Percentiles rank a stretch among this genome's conserved stretches.
phyloP scores from a whole-genome alignment of 106 monocot species.

The Allium fistulosum region DNA sequence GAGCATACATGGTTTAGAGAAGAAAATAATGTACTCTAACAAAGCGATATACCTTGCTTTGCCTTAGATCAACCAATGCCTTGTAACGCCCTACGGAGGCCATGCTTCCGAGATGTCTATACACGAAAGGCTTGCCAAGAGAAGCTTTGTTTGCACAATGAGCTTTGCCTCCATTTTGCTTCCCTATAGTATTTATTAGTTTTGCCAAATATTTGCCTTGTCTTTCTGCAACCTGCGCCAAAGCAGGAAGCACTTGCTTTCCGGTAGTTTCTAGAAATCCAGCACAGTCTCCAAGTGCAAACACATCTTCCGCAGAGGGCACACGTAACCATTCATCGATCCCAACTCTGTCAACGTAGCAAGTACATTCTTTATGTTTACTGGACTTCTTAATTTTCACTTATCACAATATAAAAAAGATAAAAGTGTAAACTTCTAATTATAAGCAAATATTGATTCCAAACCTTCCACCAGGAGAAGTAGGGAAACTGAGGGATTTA shows the following conservation, averaged over 20 bases:
- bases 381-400: no score
- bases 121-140: constrained; percentile 53
- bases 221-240: constrained; percentile 65
- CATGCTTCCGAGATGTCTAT: constrained; percentile 62
- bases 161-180: constrained; percentile 45
- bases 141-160: constrained; percentile 12
- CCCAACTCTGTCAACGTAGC: constrained; percentile 28
- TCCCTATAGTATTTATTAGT: constrained; percentile 24
- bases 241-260: constrained; percentile 42
- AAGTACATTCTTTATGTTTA: no score
- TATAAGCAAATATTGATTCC: not conserved
- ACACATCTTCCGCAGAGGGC: constrained; percentile 44
- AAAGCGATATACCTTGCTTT: constrained; percentile 34
- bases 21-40: no score
- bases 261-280: constrained; percentile 49
- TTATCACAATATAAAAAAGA: not conserved
- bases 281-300: constrained; percentile 56
- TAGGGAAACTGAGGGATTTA: constrained; percentile 34
- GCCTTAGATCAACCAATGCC: constrained; percentile 52
- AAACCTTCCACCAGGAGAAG: constrained; percentile 45
- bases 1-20: no score
- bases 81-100: constrained; percentile 60
- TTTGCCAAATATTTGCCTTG: constrained; percentile 47
- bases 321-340: constrained; percentile 45
- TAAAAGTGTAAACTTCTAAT: not conserved